Evolutionary conservation across 176 grass and related monocot species (phyloP).

Genomic region (Lolium multiflorum): DNA sequence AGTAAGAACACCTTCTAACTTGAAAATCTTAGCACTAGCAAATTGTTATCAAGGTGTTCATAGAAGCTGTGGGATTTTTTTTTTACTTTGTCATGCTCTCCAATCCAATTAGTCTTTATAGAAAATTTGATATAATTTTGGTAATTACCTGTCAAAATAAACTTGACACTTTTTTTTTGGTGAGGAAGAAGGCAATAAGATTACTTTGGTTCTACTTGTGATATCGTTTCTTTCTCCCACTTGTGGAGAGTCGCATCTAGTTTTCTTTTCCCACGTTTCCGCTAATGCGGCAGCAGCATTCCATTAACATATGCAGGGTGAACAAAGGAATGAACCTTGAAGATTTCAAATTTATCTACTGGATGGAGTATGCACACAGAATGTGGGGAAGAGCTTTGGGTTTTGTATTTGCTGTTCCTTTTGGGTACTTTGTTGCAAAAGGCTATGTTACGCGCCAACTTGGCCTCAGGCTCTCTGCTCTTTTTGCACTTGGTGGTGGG

Average conservation of each 20-base stretch:
- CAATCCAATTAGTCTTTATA: background rate
- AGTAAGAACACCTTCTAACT: background rate
- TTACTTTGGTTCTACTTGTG: conserved; percentile 26
- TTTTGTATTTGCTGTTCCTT: conserved; percentile 81
- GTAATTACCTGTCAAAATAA: conserved; percentile 1
- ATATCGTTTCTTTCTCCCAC: background rate
- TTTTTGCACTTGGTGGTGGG: conserved; percentile 84
- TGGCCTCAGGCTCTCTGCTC: conserved; percentile 73
- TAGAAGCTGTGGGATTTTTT: background rate
- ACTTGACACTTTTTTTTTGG: background rate
- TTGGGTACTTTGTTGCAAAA: conserved; percentile 86
- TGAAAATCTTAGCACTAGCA: background rate
- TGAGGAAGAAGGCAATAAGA: background rate
- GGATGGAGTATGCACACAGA: conserved; percentile 99
- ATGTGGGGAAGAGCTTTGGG: conserved; percentile 97
- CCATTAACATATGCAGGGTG: conserved; percentile 62
- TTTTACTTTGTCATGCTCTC: conserved; percentile 2
- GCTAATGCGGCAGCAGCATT: conserved; percentile 39
- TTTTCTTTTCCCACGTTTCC: conserved; percentile 5
- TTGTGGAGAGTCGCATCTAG: background rate
- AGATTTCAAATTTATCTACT: conserved; percentile 99
- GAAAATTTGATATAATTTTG: background rate
- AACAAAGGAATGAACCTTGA: conserved; percentile 89
- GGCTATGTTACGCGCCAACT: conserved; percentile 92
- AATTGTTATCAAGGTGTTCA: background rate